phyloP scores from a whole-genome alignment of 192 early-diverging fungal species.

The Backusella circina region DNA sequence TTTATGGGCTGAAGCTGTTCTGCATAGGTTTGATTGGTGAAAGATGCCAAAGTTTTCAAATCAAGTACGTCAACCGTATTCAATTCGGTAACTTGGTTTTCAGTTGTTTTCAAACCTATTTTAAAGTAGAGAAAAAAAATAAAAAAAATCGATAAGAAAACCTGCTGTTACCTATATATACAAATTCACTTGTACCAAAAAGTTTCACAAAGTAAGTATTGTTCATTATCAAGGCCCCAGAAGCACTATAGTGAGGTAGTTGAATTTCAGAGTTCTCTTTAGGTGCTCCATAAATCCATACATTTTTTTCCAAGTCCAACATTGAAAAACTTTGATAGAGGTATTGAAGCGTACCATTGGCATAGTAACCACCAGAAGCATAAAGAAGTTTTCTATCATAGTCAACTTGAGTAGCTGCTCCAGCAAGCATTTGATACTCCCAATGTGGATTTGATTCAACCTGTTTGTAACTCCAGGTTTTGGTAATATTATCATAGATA shows the following conservation, averaged over 20 bases:
- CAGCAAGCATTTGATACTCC: neutral
- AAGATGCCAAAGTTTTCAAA: neutral
- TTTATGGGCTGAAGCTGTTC: neutral
- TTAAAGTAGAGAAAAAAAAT: neutral
- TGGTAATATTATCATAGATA: neutral
- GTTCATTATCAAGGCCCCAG: neutral
- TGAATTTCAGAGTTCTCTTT: neutral
- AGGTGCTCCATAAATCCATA: neutral
- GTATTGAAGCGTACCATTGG: no score
- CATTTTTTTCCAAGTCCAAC: neutral
- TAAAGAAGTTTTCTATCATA: neutral
- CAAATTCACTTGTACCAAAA: neutral
- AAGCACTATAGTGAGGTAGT: neutral
- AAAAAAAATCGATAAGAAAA: no score
- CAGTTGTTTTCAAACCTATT: neutral
- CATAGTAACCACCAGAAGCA: neutral
- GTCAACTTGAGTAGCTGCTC: neutral
- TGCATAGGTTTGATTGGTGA: neutral
- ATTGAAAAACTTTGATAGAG: neutral
- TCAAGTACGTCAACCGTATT: neutral
- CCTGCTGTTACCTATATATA: neutral
- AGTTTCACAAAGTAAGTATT: neutral
- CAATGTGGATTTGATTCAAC: neutral
- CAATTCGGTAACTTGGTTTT: neutral
- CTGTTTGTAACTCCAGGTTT: neutral